phyloP scores from a whole-genome alignment of 2,329 filamentous ascomycete species.

The Leptographium flavum region DNA sequence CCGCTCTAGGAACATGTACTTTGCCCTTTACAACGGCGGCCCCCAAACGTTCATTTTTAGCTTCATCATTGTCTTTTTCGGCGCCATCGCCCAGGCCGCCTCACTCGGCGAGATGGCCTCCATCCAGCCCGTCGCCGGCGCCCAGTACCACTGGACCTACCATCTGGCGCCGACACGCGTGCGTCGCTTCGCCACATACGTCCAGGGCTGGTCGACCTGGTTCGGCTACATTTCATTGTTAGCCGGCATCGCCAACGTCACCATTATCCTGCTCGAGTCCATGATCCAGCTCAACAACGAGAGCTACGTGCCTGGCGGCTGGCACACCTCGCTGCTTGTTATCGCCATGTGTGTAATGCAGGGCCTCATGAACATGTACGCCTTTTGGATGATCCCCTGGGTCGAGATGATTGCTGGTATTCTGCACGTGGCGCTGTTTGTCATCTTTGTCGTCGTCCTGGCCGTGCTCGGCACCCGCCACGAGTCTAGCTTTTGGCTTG shows the following conservation, averaged over 20 bases:
- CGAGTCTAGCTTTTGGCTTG: slow-evolving; percentile 16
- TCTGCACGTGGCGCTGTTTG: slow-evolving; percentile 16
- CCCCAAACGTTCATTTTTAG: slow-evolving; percentile 18
- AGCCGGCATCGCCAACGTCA: slow-evolving; percentile 19
- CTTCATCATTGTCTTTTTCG: slow-evolving; percentile 16
- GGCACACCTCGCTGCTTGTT: slow-evolving; percentile 24
- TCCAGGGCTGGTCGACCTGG: slow-evolving; percentile 25
- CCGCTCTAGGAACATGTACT: slow-evolving; percentile 8
- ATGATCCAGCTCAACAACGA: slow-evolving; percentile 7
- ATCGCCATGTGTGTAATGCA: slow-evolving; percentile 19
- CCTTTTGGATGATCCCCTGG: slow-evolving; percentile 24
- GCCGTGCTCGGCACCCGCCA: slow-evolving; percentile 18
- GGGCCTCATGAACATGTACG: slow-evolving; percentile 17
- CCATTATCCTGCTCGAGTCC: slow-evolving; percentile 18
- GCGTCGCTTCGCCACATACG: slow-evolving; percentile 4
- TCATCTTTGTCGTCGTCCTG: slow-evolving; percentile 22
- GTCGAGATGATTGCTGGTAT: slow-evolving; percentile 22
- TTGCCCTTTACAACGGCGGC: slow-evolving; percentile 19
- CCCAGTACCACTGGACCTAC: slow-evolving; percentile 27
- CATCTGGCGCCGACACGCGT: slow-evolving; percentile 1
- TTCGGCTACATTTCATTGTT: slow-evolving; percentile 23
- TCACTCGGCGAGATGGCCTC: slow-evolving; percentile 26
- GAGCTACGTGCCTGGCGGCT: slow-evolving; percentile 11
- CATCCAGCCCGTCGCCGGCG: slow-evolving; percentile 25
- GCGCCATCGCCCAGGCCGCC: slow-evolving; percentile 17